phyloP scores from a whole-genome alignment of 768 basidiomycete species.

The Chiua virens region DNA sequence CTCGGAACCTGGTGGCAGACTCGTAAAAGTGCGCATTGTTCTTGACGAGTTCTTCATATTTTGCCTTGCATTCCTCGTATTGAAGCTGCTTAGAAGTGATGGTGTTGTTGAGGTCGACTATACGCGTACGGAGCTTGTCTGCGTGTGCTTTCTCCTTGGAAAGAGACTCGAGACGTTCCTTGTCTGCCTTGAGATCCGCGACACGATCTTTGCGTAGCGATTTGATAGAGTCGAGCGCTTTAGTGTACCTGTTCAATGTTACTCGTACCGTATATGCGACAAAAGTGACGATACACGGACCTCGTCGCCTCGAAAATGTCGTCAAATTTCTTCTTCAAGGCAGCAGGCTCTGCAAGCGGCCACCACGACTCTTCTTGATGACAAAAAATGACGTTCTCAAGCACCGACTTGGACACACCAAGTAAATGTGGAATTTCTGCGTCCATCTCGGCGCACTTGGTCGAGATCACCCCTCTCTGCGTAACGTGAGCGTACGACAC shows the following conservation, averaged over 20 bases:
- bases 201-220: constrained; percentile 84
- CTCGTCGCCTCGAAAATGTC: constrained; percentile 99
- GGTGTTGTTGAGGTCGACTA: constrained; percentile 55
- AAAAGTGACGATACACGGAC: constrained; percentile 38
- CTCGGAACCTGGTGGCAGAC: constrained; percentile 79
- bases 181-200: constrained; percentile 90
- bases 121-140: constrained; percentile 73
- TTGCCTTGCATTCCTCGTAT: constrained; percentile 66
- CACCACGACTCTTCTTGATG: constrained; percentile 99
- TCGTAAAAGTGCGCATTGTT: constrained; percentile 83
- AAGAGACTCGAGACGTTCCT: constrained; percentile 77
- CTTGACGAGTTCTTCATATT: constrained; percentile 62
- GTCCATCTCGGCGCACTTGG: constrained; percentile 97
- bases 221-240: constrained; percentile 93
- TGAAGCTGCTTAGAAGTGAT: constrained; percentile 74
- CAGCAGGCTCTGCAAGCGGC: constrained; percentile 89
- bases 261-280: neutral
- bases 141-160: constrained; percentile 82
- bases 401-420: constrained; percentile 96
- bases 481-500: neutral
- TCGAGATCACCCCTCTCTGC: constrained; percentile 88
- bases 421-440: constrained; percentile 88
- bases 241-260: constrained; percentile 73
- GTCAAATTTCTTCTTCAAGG: constrained; percentile 98
- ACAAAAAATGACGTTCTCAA: constrained; percentile 99